These are phyloP conservation scores for Groenewaldozyma auringiensis DNA, from an alignment of 1,139 yeast genomes.

Conservation along the genomic window DNA sequence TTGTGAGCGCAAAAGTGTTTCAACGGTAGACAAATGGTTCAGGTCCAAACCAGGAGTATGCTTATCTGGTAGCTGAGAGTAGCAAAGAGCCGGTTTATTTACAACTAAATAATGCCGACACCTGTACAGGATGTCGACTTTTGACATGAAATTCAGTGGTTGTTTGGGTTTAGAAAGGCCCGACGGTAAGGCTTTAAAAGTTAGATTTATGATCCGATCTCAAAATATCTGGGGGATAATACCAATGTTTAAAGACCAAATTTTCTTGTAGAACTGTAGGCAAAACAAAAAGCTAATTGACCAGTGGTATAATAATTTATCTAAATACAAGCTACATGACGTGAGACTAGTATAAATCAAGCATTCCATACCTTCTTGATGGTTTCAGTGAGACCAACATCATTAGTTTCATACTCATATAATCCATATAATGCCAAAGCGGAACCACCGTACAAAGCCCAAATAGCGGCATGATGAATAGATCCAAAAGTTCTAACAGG, in stretches of 20 bases:
- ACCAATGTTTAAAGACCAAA: too few species aligned
- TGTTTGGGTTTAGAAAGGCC: too few species aligned
- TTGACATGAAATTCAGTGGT: too few species aligned
- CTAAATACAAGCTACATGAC: not conserved
- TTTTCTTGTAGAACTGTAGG: too few species aligned
- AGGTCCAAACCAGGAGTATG: conserved; percentile 6
- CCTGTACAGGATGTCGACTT: conserved; percentile 11
- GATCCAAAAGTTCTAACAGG: conserved; percentile 76
- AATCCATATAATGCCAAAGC: conserved; percentile 70
- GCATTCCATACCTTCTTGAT: conserved; percentile 37
- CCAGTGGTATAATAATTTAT: too few species aligned
- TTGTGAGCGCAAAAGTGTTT: conserved; percentile 13
- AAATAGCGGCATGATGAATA: conserved; percentile 58
- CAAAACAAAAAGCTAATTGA: too few species aligned
- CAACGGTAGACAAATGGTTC: conserved; percentile 10
- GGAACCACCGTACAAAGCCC: conserved; percentile 62
- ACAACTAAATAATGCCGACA: conserved; percentile 19
- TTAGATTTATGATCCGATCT: too few species aligned
- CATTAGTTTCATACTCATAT: conserved; percentile 73
- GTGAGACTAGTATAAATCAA: conserved; percentile 18
- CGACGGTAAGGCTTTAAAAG: too few species aligned
- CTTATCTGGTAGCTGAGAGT: conserved; percentile 17
- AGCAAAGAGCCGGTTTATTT: conserved; percentile 22
- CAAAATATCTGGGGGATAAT: too few species aligned
- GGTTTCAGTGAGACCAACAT: conserved; percentile 46